phyloP scores from a whole-genome alignment of 768 basidiomycete species.

The Boletus barrowsii region DNA sequence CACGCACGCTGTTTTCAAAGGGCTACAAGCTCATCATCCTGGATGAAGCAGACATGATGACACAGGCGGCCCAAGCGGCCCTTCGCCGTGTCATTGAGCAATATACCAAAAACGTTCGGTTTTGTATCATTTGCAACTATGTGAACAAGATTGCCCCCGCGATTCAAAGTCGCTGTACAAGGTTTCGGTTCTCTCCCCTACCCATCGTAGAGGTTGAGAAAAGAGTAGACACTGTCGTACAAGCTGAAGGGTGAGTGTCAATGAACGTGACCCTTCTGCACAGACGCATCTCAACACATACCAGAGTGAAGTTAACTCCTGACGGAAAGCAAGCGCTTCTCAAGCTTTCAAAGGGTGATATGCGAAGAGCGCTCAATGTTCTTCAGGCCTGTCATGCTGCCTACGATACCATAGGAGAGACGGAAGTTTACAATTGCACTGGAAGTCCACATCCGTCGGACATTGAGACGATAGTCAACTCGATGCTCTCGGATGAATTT shows the following conservation, averaged over 20 bases:
- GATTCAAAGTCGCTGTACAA: constrained; percentile 96
- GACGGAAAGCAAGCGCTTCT: constrained; percentile 89
- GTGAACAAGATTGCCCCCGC: constrained; percentile 99
- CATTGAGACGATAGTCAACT: constrained; percentile 88
- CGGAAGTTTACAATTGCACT: constrained; percentile 94
- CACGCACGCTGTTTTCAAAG: constrained; percentile 85
- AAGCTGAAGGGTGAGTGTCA: constrained; percentile 70
- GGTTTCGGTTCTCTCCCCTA: constrained; percentile 94
- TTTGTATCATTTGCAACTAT: constrained; percentile 99
- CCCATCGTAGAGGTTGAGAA: constrained; percentile 84
- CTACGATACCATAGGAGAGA: constrained; percentile 84
- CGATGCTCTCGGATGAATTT: constrained; percentile 96
- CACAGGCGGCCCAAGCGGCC: constrained; percentile 93
- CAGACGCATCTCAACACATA: constrained; percentile 1
- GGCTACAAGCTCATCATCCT: constrained; percentile 97
- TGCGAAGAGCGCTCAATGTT: constrained; percentile 94
- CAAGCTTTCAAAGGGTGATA: constrained; percentile 95
- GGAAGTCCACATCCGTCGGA: constrained; percentile 95
- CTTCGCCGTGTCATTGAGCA: constrained; percentile 97
- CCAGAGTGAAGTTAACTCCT: constrained; percentile 78
- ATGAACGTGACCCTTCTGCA: neutral
- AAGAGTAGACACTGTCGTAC: constrained; percentile 72
- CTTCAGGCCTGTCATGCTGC: constrained; percentile 98
- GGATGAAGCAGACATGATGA: constrained; percentile 99
- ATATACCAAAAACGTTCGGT: constrained; percentile 97